Percentiles rank a stretch among this genome's conserved stretches.
phyloP scores from a whole-genome alignment of 306 rosid species.

The Delonix regia region DNA sequence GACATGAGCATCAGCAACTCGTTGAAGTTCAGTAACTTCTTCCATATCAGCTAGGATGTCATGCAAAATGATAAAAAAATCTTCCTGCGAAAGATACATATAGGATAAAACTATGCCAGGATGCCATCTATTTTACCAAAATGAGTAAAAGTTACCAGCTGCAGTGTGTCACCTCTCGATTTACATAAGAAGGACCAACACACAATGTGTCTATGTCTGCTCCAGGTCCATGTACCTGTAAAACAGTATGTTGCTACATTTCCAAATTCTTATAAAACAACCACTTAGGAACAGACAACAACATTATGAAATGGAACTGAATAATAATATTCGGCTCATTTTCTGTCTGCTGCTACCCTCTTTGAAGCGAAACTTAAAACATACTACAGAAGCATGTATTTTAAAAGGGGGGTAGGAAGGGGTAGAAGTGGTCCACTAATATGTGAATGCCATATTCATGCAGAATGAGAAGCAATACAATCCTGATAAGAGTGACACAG shows the following conservation, averaged over 20 bases:
- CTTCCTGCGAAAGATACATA: slow-evolving; percentile 65
- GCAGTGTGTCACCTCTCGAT: slow-evolving; percentile 67
- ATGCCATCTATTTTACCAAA: slow-evolving; percentile 8
- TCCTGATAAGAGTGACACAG: slow-evolving; percentile 9
- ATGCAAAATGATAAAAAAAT: slow-evolving; percentile 81
- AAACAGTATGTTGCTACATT: slow-evolving; percentile 32
- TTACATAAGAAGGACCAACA: slow-evolving; percentile 91
- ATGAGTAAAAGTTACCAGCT: slow-evolving; percentile 28
- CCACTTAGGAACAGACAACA: slow-evolving; percentile 23
- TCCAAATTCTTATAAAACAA: slow-evolving; percentile 18
- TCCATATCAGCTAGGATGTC: slow-evolving; percentile 77
- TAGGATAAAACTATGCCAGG: slow-evolving; percentile 34
- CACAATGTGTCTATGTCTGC: slow-evolving; percentile 84
- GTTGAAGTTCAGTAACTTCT: slow-evolving; percentile 93
- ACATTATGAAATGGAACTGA: not conserved
- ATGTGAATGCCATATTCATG: not conserved
- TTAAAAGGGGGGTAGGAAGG: not conserved
- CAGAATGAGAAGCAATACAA: slow-evolving; percentile 6
- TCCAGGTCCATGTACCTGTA: slow-evolving; percentile 94
- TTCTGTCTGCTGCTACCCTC: not conserved
- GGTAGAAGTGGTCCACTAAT: not conserved
- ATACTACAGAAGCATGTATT: slow-evolving; percentile 11
- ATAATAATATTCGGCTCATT: slow-evolving; percentile 7
- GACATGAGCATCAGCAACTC: slow-evolving; percentile 91
- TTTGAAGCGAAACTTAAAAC: slow-evolving; percentile 17